These are phyloP conservation scores for Jimgerdemannia flammicorona DNA, from an alignment of 192 early-diverging fungal species.

Conservation along the genomic window DNA sequence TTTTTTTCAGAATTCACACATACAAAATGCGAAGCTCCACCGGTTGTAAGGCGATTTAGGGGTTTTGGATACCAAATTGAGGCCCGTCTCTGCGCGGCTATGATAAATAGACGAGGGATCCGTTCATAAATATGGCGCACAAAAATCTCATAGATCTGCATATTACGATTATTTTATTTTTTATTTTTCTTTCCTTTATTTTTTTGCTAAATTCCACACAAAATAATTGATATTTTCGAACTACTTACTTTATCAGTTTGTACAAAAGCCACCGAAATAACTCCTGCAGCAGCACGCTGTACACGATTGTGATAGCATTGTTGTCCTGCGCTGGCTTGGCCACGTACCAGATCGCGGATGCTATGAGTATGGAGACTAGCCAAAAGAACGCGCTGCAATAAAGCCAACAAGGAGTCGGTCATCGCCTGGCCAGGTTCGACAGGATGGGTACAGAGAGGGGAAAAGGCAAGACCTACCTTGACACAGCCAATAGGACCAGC, in stretches of 20 bases:
- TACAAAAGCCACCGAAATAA: constrained; percentile 63
- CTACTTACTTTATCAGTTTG: constrained; percentile 41
- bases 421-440: neutral
- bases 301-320: constrained; percentile 47
- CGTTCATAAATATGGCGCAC: neutral
- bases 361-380: constrained; percentile 66
- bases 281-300: constrained; percentile 65
- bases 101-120: neutral
- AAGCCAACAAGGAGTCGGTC: constrained; percentile 1
- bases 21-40: constrained; percentile 61
- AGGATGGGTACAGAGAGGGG: neutral
- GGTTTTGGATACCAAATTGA: constrained; percentile 56
- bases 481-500: constrained; percentile 66
- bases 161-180: too few relatives aligned
- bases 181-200: too few relatives aligned
- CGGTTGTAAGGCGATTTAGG: constrained; percentile 68
- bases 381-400: constrained; percentile 75
- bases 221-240: neutral
- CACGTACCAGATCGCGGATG: constrained; percentile 72
- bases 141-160: too few relatives aligned
- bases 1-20: neutral
- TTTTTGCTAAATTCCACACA: too few relatives aligned
- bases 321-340: constrained; percentile 33
- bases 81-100: constrained; percentile 63
- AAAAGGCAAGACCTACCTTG: constrained; percentile 46